Percentiles rank a stretch among this genome's conserved stretches.
Conservation (phyloP, 345 rosid genomes). For the Alliaria petiolata region DNA sequence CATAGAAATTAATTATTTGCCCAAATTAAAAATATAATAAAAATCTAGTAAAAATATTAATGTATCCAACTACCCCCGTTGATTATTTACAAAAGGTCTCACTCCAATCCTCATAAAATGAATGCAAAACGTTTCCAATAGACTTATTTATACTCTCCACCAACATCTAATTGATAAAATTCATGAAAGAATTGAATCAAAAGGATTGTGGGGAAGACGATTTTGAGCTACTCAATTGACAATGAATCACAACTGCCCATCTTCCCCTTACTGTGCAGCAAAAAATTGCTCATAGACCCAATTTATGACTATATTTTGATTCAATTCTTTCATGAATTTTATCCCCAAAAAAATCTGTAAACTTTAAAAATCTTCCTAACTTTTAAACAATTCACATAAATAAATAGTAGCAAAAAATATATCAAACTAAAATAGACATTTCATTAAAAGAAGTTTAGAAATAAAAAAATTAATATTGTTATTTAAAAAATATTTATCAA, state of each 20-base stretch:
- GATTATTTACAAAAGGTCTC: neutral
- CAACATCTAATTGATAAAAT: neutral
- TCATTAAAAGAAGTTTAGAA: too few relatives aligned
- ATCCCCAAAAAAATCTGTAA: too few relatives aligned
- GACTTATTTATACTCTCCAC: neutral
- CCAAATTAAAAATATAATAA: neutral
- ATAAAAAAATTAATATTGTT: too few relatives aligned
- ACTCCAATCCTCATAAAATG: neutral
- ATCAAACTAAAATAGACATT: too few relatives aligned
- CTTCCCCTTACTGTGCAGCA: conserved; percentile 31
- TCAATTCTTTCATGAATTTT: too few relatives aligned
- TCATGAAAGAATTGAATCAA: neutral
- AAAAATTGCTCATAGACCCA: too few relatives aligned
- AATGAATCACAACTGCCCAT: conserved; percentile 56
- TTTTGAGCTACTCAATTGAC: conserved; percentile 43
- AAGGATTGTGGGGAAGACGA: conserved; percentile 45
- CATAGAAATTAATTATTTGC: neutral
- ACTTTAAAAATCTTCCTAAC: too few relatives aligned
- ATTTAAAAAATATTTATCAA: too few relatives aligned
- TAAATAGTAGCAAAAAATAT: too few relatives aligned
- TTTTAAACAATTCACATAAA: too few relatives aligned
- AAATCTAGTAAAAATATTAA: neutral
- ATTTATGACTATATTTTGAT: too few relatives aligned
- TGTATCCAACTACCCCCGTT: too few relatives aligned
- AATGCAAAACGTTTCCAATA: neutral